Percentiles rank a stretch among this genome's conserved stretches.
Evolutionary conservation across 805 yeast species (phyloP).

Genomic region (Clavispora fructus): DNA sequence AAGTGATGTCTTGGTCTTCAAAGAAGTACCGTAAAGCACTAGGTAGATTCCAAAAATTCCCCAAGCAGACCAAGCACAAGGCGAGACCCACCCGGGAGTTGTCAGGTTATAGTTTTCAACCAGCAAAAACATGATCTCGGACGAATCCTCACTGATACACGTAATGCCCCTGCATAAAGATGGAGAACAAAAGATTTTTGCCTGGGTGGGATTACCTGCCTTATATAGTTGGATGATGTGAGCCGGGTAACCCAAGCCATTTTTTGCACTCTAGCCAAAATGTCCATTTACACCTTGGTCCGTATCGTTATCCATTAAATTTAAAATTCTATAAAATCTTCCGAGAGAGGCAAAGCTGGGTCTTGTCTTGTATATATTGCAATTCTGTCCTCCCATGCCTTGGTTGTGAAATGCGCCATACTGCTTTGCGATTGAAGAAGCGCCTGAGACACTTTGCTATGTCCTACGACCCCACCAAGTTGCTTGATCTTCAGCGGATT

Average conservation of each 20-base stretch:
- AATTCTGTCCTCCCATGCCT: background rate
- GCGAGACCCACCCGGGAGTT: conserved; percentile 49
- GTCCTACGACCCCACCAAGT: background rate
- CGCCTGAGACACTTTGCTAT: background rate
- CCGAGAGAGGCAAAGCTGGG: background rate
- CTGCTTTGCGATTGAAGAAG: background rate
- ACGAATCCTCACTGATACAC: conserved; percentile 99
- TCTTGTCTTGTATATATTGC: background rate
- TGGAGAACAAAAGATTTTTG: conserved; percentile 37
- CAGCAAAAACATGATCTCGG: conserved; percentile 99
- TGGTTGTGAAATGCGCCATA: background rate
- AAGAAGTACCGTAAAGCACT: conserved; percentile 22
- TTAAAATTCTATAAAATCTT: background rate
- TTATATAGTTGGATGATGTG: conserved; percentile 5
- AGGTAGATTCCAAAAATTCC: conserved; percentile 68
- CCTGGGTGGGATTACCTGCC: background rate
- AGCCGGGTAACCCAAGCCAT: conserved; percentile 10
- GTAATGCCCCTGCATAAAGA: conserved; percentile 99
- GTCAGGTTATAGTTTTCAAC: conserved; percentile 99
- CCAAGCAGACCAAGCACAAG: conserved; percentile 49
- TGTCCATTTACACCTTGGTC: no score
- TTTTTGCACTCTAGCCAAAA: background rate
- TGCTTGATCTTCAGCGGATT: background rate
- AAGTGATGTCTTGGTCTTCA: conserved; percentile 22
- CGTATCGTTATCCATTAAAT: background rate